phyloP scores from a whole-genome alignment of 306 rosid species.

The Potentilla sterilis region DNA sequence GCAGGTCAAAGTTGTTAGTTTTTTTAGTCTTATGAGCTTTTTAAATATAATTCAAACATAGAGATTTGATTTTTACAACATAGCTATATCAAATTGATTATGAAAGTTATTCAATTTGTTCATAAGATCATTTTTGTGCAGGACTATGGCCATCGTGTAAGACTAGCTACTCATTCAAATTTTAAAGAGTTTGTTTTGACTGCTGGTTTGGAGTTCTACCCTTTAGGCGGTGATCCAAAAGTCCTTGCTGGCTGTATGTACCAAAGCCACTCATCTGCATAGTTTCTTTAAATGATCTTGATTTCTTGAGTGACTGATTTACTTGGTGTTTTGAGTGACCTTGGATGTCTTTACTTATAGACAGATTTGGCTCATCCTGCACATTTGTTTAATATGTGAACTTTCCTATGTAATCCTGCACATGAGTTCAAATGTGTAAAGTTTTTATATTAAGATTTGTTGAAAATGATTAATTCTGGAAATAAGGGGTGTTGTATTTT shows the following conservation, averaged over 20 bases:
- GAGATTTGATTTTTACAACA: background rate
- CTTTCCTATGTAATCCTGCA: background rate
- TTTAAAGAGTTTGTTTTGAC: constrained; percentile 98
- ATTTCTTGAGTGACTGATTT: constrained; percentile 19
- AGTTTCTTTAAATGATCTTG: constrained; percentile 18
- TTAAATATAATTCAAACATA: background rate
- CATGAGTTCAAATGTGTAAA: background rate
- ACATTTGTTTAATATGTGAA: background rate
- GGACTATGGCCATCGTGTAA: constrained; percentile 98
- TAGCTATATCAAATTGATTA: constrained; percentile 11
- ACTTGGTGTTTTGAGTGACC: constrained; percentile 10
- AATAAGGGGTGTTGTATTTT: background rate
- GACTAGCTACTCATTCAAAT: constrained; percentile 97
- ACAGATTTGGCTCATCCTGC: background rate
- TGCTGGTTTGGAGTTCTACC: constrained; percentile 96
- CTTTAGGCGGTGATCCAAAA: constrained; percentile 96
- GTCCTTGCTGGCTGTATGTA: constrained; percentile 98
- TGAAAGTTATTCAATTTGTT: constrained; percentile 9
- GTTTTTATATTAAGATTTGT: background rate
- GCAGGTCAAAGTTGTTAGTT: constrained; percentile 49
- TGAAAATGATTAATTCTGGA: background rate
- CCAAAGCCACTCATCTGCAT: constrained; percentile 22
- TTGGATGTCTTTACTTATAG: background rate
- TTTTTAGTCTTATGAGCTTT: background rate
- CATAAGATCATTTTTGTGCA: constrained; percentile 37